Conservation (phyloP, 2,329 filamentous ascomycete species). For the Aciculosporium take region DNA sequence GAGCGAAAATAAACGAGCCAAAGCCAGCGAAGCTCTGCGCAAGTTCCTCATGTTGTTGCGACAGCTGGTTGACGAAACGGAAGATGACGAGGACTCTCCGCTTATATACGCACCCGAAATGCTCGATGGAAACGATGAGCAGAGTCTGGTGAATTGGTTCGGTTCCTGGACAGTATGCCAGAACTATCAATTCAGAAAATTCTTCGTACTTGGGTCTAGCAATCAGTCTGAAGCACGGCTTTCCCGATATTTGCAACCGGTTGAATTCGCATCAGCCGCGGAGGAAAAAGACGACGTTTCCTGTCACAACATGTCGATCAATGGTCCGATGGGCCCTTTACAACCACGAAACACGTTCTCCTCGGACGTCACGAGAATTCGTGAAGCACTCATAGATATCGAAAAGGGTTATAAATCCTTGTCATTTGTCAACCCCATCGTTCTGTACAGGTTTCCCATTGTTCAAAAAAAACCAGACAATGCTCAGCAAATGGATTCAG, state of each 20-base stretch:
- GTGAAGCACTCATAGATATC: neutral
- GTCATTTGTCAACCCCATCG: slow-evolving; percentile 11
- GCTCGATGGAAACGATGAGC: slow-evolving; percentile 45
- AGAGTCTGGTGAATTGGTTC: slow-evolving; percentile 49
- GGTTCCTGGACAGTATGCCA: slow-evolving; percentile 40
- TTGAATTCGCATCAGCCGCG: neutral
- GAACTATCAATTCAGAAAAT: slow-evolving; percentile 37
- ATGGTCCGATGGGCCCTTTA: neutral
- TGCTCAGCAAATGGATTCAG: slow-evolving; percentile 11
- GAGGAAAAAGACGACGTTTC: neutral
- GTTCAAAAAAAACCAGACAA: slow-evolving; percentile 21
- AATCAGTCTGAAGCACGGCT: slow-evolving; percentile 10
- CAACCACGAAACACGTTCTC: neutral
- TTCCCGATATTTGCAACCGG: slow-evolving; percentile 11
- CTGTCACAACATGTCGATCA: neutral
- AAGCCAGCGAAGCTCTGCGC: slow-evolving; percentile 9
- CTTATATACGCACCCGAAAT: slow-evolving; percentile 31
- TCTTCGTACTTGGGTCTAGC: slow-evolving; percentile 39
- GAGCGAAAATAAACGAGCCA: neutral
- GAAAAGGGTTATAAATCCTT: neutral
- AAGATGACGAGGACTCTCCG: slow-evolving; percentile 12
- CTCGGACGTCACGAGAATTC: neutral
- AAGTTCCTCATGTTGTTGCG: slow-evolving; percentile 13
- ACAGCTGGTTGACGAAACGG: slow-evolving; percentile 8
- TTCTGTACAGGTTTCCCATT: slow-evolving; percentile 26